These are phyloP conservation scores for Stagonosporopsis tanaceti DNA, from an alignment of 2,329 filamentous ascomycete species.

Conservation along the genomic window DNA sequence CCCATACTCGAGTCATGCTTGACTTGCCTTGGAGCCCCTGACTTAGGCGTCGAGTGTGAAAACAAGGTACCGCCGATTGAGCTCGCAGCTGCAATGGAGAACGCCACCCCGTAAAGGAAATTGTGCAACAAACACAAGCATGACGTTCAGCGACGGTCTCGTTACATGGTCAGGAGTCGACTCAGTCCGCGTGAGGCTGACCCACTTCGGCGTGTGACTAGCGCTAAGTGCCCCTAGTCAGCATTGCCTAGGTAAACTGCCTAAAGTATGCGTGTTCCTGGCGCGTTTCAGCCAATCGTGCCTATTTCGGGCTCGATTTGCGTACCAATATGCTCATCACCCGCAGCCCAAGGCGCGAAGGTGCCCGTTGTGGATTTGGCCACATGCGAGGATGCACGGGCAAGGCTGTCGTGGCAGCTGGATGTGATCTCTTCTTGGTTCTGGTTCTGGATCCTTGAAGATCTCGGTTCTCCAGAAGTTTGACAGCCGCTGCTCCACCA, in stretches of 20 bases:
- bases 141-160: conserved; percentile 1
- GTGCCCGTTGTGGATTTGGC: conserved; percentile 12
- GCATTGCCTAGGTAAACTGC: background rate
- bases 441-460: conserved; percentile 14
- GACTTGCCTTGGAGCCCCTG: conserved; percentile 1
- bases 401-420: conserved; percentile 9
- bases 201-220: conserved; percentile 3
- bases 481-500: conserved; percentile 4
- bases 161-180: conserved; percentile 9
- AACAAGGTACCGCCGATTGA: background rate
- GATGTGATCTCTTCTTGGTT: conserved; percentile 11
- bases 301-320: conserved; percentile 9
- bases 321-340: conserved; percentile 8
- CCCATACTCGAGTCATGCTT: conserved; percentile 12
- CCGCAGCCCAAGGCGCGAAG: conserved; percentile 11
- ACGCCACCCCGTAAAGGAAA: conserved; percentile 15
- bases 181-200: background rate
- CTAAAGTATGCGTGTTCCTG: conserved; percentile 15
- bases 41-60: background rate
- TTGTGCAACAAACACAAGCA: conserved; percentile 2
- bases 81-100: background rate
- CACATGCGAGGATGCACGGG: conserved; percentile 8
- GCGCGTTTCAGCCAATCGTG: conserved; percentile 20
- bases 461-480: conserved; percentile 4
- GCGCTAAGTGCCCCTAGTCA: conserved; percentile 7